Base-by-base conservation (phyloP, 371 early-diverging fungal genomes). In the Capillidium heterosporum region DNA sequence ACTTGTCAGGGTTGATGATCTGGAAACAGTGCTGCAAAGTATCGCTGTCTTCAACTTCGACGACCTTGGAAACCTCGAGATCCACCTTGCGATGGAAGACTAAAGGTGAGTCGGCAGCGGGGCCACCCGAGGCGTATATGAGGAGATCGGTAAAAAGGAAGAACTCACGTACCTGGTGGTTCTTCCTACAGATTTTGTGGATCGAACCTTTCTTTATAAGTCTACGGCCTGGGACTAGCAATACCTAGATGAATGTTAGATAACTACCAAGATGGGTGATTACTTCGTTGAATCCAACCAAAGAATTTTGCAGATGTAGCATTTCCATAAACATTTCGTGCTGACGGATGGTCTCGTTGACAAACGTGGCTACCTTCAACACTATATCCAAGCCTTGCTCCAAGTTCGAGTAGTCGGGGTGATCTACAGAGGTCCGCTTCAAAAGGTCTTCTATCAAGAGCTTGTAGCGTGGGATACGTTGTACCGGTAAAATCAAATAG, bases 401-500 rank as follows among this genome's bases (percentile, higher is more conserved):
- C 15, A 87, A 69, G 48, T 63, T 63, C 19, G 58, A 58, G 44
- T 72, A 69, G 57, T 89, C 89, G 0, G 75, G 71, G 57, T 89
- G 89, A 35, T 59, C 66, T 0, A 49, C 57, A 1, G 74, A 67
- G 0, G 88, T 87, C 59, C 71, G 66, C 19, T 69, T 72, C 21
- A 84, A 67, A 35, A 90, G 65, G 29, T 78, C 73, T 57, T 80
- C 78, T 24, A 89, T 70, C 13, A 91, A 66, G 55, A 91, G 65
- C 59, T 69, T 71, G 72, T 89, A 89, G 15, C 89, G 4, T 8
- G 86, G 87, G 43, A 90, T 76, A 10, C 91, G 69, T 63, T 90
- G 91, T 42, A 90, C 80, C 3, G 91, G 91, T 31, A 87, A 65
- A 49, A 89, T 78, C 60, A 89, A 63, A 65, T 80, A 85, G 28